Percentiles rank a stretch among this genome's conserved stretches.
Conservation (phyloP, 352 stramenopile genomes). For the Saprolegnia diclina region DNA sequence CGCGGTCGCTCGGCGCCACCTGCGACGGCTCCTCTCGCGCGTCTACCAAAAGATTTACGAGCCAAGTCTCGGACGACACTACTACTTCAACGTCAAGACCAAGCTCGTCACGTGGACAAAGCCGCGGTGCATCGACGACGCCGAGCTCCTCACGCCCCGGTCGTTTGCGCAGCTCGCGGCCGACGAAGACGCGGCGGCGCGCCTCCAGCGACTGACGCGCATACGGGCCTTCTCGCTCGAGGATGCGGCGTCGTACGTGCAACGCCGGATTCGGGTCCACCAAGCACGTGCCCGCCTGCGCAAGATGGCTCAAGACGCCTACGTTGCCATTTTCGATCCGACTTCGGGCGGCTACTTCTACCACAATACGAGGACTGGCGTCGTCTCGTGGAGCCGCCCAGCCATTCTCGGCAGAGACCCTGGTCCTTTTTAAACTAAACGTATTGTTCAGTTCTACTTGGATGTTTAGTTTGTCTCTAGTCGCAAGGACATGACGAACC, state of each 20-base stretch:
- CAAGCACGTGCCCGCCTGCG: slow-evolving; percentile 44
- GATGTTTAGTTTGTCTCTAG: slow-evolving; percentile 37
- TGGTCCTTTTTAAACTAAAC: neutral
- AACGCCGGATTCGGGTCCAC: slow-evolving; percentile 46
- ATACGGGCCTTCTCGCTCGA: slow-evolving; percentile 27
- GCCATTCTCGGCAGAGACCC: slow-evolving; percentile 32
- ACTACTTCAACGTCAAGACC: slow-evolving; percentile 76
- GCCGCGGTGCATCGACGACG: slow-evolving; percentile 58
- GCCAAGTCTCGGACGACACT: slow-evolving; percentile 39
- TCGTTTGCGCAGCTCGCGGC: slow-evolving; percentile 28
- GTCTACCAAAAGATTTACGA: slow-evolving; percentile 83
- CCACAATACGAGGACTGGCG: slow-evolving; percentile 69
- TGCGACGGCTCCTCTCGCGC: slow-evolving; percentile 56
- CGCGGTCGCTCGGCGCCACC: slow-evolving; percentile 42
- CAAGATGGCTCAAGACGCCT: slow-evolving; percentile 43
- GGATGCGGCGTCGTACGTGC: slow-evolving; percentile 46
- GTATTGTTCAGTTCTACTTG: neutral
- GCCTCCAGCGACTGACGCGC: neutral
- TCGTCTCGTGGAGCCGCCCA: slow-evolving; percentile 64
- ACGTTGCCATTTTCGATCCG: slow-evolving; percentile 66
- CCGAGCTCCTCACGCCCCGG: slow-evolving; percentile 53
- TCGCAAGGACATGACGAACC: no score
- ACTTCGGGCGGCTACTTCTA: slow-evolving; percentile 55
- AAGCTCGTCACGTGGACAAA: slow-evolving; percentile 64
- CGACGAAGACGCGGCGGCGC: slow-evolving; percentile 19